A percentile compares a stretch with the other conserved stretches of the same genome.
Evolutionary conservation across 495 filamentous ascomycete genomes (phyloP).

Genomic region (Xylaria palmicola): DNA sequence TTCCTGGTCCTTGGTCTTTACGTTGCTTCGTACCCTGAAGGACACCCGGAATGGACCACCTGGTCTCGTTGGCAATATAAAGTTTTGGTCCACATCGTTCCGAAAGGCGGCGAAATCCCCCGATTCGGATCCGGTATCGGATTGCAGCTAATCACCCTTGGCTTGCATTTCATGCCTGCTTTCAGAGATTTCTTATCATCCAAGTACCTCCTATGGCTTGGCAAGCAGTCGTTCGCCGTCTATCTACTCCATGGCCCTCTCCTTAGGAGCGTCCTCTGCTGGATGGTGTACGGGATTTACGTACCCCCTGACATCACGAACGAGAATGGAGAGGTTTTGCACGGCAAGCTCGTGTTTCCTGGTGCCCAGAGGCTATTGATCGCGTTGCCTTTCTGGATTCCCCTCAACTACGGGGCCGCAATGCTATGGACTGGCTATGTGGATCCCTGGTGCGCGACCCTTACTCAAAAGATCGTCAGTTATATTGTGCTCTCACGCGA

Average conservation of each 20-base stretch:
- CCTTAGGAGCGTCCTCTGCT: conserved; percentile 60
- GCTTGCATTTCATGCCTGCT: conserved; percentile 57
- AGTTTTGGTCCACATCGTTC: conserved; percentile 53
- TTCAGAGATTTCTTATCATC: conserved; percentile 56
- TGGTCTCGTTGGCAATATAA: conserved; percentile 58
- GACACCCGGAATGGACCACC: conserved; percentile 53
- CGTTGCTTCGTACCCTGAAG: conserved; percentile 60
- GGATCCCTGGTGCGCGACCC: conserved; percentile 60
- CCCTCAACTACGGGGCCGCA: conserved; percentile 56
- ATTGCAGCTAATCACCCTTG: conserved; percentile 52
- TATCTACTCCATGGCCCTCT: conserved; percentile 67
- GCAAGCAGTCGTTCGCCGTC: conserved; percentile 66
- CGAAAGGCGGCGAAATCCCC: conserved; percentile 51
- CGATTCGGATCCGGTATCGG: conserved; percentile 57
- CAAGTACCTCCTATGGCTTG: conserved; percentile 62
- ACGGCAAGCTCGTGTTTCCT: conserved; percentile 30
- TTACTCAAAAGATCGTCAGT: conserved; percentile 59
- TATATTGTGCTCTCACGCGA: conserved; percentile 51
- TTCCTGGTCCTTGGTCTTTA: conserved; percentile 52
- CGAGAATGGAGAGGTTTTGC: conserved; percentile 43
- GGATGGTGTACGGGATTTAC: conserved; percentile 63
- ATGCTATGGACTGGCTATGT: conserved; percentile 65
- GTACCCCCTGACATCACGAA: conserved; percentile 52
- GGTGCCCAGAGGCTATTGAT: conserved; percentile 43
- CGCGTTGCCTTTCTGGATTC: conserved; percentile 56